Percentiles rank a stretch among this genome's conserved stretches.
Conservation (phyloP, 129 eudicot genomes). For the Apium graveolens region DNA sequence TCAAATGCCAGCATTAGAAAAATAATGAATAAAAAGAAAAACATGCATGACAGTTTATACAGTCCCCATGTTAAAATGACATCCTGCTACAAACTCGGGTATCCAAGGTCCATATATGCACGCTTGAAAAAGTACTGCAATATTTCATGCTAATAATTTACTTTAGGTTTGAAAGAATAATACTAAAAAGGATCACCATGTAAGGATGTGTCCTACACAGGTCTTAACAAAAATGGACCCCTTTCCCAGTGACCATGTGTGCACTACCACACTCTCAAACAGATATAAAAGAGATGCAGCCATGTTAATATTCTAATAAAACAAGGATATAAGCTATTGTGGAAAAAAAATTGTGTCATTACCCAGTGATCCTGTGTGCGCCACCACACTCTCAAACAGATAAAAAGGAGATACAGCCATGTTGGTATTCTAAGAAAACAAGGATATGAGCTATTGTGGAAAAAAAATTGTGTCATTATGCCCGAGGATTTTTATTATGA, state of each 20-base stretch:
- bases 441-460: neutral
- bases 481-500: neutral
- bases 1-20: neutral
- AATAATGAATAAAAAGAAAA: neutral
- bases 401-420: neutral
- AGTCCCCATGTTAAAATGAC: neutral
- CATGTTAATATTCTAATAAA: neutral
- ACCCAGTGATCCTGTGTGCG: neutral
- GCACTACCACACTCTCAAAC: neutral
- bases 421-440: neutral
- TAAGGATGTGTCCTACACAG: neutral
- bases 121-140: neutral
- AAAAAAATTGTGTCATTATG: neutral
- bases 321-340: neutral
- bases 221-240: neutral
- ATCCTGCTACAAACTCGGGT: neutral
- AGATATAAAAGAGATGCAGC: neutral
- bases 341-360: neutral
- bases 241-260: neutral
- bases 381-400: neutral
- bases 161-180: no score
- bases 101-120: neutral
- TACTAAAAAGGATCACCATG: neutral
- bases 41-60: neutral
- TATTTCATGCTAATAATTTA: neutral